Evolutionary conservation across 2,329 filamentous ascomycete genomes (phyloP).

Genomic region (Camillea tinctor): DNA sequence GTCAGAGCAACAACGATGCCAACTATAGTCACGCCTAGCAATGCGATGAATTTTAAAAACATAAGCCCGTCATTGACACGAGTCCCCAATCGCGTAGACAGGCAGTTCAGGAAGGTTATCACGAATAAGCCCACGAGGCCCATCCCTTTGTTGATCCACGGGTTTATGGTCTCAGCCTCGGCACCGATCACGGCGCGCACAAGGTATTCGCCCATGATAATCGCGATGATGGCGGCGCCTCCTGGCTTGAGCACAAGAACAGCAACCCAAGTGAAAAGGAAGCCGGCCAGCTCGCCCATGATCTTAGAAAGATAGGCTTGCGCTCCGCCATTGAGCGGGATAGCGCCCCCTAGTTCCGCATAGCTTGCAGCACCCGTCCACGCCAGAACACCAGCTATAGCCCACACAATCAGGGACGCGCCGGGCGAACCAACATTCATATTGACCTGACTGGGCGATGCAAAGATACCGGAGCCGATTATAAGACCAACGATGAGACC

Average conservation of each 20-base stretch:
- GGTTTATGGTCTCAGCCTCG: constrained; percentile 76
- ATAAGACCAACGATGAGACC: constrained; percentile 90
- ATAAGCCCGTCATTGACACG: constrained; percentile 89
- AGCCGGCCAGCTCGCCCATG: constrained; percentile 88
- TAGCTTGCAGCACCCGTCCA: constrained; percentile 97
- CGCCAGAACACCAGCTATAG: constrained; percentile 83
- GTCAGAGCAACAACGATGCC: constrained; percentile 88
- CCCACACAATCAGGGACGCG: constrained; percentile 87
- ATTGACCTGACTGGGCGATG: constrained; percentile 89
- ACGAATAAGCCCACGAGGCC: constrained; percentile 72
- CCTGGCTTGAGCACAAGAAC: constrained; percentile 93
- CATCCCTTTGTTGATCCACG: constrained; percentile 88
- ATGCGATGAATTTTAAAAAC: constrained; percentile 92
- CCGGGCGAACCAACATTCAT: constrained; percentile 87
- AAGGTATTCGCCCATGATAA: constrained; percentile 98
- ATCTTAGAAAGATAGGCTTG: constrained; percentile 96
- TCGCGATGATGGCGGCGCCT: constrained; percentile 88
- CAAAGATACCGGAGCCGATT: constrained; percentile 96
- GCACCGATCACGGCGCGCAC: constrained; percentile 82
- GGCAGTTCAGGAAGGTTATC: constrained; percentile 83
- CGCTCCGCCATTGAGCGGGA: constrained; percentile 90
- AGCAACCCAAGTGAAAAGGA: constrained; percentile 95
- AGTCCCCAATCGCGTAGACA: constrained; percentile 86
- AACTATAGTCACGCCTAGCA: constrained; percentile 81
- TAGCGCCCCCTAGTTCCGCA: constrained; percentile 91